Percentiles rank a stretch among this genome's conserved stretches.
Evolutionary conservation across 2,329 filamentous ascomycete genomes (phyloP).

Genomic region (Pyrenochaeta sp.): DNA sequence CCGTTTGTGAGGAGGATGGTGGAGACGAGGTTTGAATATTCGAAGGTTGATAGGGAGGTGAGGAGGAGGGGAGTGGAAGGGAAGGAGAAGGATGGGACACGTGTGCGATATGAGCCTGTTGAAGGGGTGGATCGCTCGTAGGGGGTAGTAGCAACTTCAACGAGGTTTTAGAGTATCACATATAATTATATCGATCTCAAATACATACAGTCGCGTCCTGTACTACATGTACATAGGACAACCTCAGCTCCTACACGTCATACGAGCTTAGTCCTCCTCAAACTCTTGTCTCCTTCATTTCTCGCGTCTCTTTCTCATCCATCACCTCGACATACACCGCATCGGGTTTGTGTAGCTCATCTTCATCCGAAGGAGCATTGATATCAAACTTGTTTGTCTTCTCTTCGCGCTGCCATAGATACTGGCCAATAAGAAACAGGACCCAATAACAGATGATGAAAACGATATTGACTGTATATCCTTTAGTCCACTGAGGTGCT

Average conservation of each 20-base stretch:
- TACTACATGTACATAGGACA: too few species aligned
- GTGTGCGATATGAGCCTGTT: too few species aligned
- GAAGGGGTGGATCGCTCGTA: too few species aligned
- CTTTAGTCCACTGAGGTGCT: constrained; percentile 40
- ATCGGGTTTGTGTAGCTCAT: constrained; percentile 10
- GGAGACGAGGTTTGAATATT: too few species aligned
- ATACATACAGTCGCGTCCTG: too few species aligned
- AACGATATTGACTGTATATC: constrained; percentile 35
- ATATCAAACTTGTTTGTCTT: constrained; percentile 26
- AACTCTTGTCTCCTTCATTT: constrained; percentile 11
- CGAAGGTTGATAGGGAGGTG: too few species aligned
- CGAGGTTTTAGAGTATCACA: too few species aligned
- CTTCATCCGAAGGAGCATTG: constrained; percentile 11
- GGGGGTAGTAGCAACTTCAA: too few species aligned
- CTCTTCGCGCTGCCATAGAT: constrained; percentile 43
- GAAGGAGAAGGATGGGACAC: too few species aligned
- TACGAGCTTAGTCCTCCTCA: background rate
- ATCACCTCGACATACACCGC: constrained; percentile 15
- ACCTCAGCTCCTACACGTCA: too few species aligned
- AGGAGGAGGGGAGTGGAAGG: too few species aligned
- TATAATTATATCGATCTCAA: too few species aligned
- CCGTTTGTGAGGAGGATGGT: constrained; percentile 38
- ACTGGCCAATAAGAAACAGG: constrained; percentile 44
- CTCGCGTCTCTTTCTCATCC: constrained; percentile 5
- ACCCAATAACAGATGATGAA: constrained; percentile 38